Evolutionary conservation across 345 rosid genomes (phyloP).

Genomic region (Citrus reticulata): DNA sequence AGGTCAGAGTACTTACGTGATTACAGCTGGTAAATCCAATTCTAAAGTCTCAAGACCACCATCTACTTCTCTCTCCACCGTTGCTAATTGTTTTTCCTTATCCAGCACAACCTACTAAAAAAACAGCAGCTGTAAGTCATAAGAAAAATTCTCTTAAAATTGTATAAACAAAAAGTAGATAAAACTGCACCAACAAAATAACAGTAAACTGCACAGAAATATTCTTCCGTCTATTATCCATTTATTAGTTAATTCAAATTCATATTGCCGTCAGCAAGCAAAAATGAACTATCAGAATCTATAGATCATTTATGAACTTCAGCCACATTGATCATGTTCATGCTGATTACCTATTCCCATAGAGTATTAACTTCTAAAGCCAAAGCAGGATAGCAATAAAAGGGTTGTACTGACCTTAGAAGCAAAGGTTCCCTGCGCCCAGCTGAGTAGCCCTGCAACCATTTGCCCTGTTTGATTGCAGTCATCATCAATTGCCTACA

Average conservation of each 20-base stretch:
- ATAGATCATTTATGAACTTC: not conserved
- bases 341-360: not conserved
- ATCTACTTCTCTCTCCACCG: conserved; percentile 92
- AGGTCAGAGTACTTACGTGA: conserved; percentile 47
- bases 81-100: conserved; percentile 64
- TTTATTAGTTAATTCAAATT: too few relatives aligned
- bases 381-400: not conserved
- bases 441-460: conserved; percentile 88
- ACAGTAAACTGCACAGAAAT: not conserved
- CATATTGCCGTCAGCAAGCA: too few relatives aligned
- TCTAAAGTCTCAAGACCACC: conserved; percentile 85
- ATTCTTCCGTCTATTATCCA: too few relatives aligned
- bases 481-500: conserved; percentile 96
- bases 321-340: not conserved
- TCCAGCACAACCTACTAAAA: conserved; percentile 75
- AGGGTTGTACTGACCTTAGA: conserved; percentile 58
- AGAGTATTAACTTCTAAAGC: not conserved
- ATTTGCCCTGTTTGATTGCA: conserved; percentile 98
- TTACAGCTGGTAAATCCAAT: conserved; percentile 81
- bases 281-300: not conserved
- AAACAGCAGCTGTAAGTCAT: conserved; percentile 11
- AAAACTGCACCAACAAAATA: not conserved
- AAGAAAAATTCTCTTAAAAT: not conserved
- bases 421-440: conserved; percentile 98
- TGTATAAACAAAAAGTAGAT: not conserved